Conservation (phyloP, 192 early-diverging fungal genomes). For the Umbelopsis sp. region DNA sequence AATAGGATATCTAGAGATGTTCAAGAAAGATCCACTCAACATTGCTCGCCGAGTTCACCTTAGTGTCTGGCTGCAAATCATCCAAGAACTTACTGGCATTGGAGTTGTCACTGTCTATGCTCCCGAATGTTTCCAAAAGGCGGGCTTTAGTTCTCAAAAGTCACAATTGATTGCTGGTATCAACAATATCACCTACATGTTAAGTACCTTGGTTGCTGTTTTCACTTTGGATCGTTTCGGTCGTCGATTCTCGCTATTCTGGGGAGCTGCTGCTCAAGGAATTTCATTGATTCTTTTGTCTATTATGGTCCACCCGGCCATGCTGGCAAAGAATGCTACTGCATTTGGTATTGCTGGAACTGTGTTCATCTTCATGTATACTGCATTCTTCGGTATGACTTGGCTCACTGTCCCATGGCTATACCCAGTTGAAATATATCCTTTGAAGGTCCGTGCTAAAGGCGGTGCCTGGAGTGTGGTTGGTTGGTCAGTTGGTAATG, state of each 20-base stretch:
- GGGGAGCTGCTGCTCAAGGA: constrained; percentile 33
- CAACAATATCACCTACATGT: constrained; percentile 38
- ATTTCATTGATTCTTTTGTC: constrained; percentile 27
- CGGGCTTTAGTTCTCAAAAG: constrained; percentile 41
- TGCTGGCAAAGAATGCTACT: constrained; percentile 25
- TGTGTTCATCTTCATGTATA: constrained; percentile 43
- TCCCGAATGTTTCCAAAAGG: constrained; percentile 43
- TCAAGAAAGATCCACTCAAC: constrained; percentile 48
- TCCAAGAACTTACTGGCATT: constrained; percentile 65
- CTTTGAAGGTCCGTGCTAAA: constrained; percentile 64
- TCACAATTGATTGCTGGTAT: constrained; percentile 38
- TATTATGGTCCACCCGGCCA: constrained; percentile 27
- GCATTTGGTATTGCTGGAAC: constrained; percentile 34
- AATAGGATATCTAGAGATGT: constrained; percentile 50
- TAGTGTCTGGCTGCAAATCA: constrained; percentile 47
- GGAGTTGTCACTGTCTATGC: constrained; percentile 67
- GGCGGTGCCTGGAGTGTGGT: constrained; percentile 56
- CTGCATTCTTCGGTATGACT: constrained; percentile 57
- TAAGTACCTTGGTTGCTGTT: constrained; percentile 28
- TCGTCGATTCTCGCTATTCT: constrained; percentile 31
- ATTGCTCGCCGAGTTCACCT: constrained; percentile 49
- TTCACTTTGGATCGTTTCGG: constrained; percentile 35
- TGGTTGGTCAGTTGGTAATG: constrained; percentile 57
- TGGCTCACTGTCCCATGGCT: constrained; percentile 74
- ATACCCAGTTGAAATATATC: constrained; percentile 72